Conservation (phyloP, 345 rosid species). For the Eutrema heterophyllum region DNA sequence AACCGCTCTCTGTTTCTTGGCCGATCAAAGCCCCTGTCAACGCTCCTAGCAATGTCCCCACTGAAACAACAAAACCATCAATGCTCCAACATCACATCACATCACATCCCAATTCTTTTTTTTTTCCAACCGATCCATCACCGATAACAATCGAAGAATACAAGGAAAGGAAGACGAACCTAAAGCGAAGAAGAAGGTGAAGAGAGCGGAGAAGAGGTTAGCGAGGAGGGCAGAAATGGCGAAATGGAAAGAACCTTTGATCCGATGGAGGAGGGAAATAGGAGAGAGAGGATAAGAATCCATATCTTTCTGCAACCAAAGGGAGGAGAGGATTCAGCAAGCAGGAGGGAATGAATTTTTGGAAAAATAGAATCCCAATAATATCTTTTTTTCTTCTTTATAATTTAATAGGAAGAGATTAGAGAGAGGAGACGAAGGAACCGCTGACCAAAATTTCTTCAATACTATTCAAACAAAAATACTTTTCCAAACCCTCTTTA, state of each 20-base stretch:
- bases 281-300: not conserved
- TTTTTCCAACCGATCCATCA: too few relatives aligned
- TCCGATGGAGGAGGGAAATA: constrained; percentile 41
- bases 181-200: constrained; percentile 94
- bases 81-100: not conserved
- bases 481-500: too few relatives aligned
- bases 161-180: constrained; percentile 43
- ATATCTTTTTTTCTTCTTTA: not conserved
- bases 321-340: too few relatives aligned
- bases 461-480: too few relatives aligned
- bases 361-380: not conserved
- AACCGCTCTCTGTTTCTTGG: constrained; percentile 98
- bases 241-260: constrained; percentile 49
- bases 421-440: not conserved
- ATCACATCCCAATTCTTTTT: too few relatives aligned
- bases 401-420: not conserved
- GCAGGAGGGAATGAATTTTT: not conserved
- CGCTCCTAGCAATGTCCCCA: constrained; percentile 93
- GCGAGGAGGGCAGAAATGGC: constrained; percentile 71
- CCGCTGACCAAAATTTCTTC: not conserved
- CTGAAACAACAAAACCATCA: constrained; percentile 28
- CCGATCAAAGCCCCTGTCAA: constrained; percentile 98
- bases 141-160: too few relatives aligned
- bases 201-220: constrained; percentile 85
- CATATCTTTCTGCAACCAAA: not conserved